Conservation (phyloP, 257 asterid species). For the Lantana camara region DNA sequence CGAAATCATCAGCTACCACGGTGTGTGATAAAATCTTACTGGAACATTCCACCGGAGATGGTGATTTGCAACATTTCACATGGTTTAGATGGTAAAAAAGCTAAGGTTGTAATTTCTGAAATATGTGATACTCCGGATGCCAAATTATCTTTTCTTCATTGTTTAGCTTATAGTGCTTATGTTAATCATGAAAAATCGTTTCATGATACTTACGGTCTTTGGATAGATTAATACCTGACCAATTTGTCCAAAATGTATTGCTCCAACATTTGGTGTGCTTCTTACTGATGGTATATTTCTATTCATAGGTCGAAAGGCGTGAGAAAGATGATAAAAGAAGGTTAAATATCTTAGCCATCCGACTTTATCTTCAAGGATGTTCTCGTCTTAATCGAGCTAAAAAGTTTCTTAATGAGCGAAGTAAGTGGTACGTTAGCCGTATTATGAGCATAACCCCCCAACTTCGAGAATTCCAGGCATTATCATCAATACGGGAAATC, state of each 20-base stretch:
- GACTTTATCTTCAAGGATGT: constrained; percentile 77
- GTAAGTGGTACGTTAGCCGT: constrained; percentile 89
- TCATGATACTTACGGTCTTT: constrained; percentile 12
- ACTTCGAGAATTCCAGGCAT: constrained; percentile 96
- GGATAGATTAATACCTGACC: constrained; percentile 15
- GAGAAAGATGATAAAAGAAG: constrained; percentile 79
- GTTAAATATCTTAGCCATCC: constrained; percentile 65
- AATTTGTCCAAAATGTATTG: constrained; percentile 16
- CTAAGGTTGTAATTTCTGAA: too few species aligned
- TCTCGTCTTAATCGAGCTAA: constrained; percentile 83
- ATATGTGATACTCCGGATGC: too few species aligned
- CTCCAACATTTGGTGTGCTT: constrained; percentile 20
- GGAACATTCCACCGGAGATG: too few species aligned
- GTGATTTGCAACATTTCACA: too few species aligned
- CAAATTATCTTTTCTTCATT: too few species aligned
- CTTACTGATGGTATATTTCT: constrained; percentile 35
- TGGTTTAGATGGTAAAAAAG: too few species aligned
- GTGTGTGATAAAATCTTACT: too few species aligned
- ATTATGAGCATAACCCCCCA: constrained; percentile 97
- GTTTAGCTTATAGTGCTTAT: too few species aligned
- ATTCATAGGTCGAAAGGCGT: constrained; percentile 82
- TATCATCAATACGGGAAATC: constrained; percentile 83
- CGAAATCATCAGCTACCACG: too few species aligned
- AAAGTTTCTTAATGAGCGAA: constrained; percentile 78
- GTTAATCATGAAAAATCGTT: neutral